A percentile compares a stretch with the other conserved stretches of the same genome.
These are phyloP conservation scores for Puccinia polysora DNA, from an alignment of 1,284 basidiomycete genomes.

Conservation along the genomic window DNA sequence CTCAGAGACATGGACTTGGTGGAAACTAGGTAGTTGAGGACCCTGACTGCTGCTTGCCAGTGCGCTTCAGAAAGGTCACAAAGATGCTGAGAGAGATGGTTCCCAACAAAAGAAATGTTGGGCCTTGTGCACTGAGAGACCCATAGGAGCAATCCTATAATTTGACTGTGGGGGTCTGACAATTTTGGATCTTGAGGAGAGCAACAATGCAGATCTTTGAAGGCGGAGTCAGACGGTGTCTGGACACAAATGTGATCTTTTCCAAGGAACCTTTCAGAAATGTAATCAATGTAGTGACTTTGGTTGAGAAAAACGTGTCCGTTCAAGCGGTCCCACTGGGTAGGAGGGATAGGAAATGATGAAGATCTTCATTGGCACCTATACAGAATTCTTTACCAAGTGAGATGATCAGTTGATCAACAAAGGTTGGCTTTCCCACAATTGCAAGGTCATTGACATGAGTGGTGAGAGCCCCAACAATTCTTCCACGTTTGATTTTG, in stretches of 20 bases:
- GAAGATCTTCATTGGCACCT: background rate
- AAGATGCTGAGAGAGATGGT: too few relatives aligned
- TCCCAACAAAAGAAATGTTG: too few relatives aligned
- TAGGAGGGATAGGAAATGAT: background rate
- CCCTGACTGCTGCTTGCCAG: background rate
- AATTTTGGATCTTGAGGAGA: too few relatives aligned
- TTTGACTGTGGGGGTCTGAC: too few relatives aligned
- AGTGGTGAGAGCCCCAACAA: slow-evolving; percentile 3
- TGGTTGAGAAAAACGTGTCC: background rate
- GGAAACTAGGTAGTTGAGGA: slow-evolving; percentile 14
- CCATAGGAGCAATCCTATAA: too few relatives aligned
- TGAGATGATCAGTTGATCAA: background rate
- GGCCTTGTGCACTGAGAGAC: too few relatives aligned
- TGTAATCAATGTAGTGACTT: background rate
- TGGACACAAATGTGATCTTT: background rate
- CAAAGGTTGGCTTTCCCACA: background rate
- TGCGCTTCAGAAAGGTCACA: background rate
- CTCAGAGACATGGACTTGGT: background rate
- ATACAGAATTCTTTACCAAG: background rate
- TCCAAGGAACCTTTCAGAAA: background rate
- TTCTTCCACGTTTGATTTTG: background rate
- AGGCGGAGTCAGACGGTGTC: too few relatives aligned
- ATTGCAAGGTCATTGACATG: slow-evolving; percentile 12
- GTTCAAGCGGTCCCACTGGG: background rate
- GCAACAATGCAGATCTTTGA: too few relatives aligned